Base-by-base conservation (phyloP, 176 grass and related monocot species). In the Cenchrus fungigraminus region DNA sequence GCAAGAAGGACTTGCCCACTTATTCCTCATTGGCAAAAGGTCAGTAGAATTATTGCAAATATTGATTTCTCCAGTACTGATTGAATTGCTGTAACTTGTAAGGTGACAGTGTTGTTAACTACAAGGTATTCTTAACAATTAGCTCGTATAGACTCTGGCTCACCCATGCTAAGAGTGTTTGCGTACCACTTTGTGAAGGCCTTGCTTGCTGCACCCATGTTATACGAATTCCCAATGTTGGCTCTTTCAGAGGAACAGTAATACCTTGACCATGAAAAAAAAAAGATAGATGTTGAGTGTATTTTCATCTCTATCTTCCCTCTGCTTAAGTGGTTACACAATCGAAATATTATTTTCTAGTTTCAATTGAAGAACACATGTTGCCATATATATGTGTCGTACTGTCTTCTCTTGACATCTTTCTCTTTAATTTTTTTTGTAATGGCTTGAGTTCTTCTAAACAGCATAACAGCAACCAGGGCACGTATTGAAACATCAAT, bases 1-100 rank as follows among this genome's bases (percentile, higher is more conserved):
- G 96, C 96, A 98, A 98, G 96, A 98, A 89, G 96, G 96, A 70
- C 91, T 98, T 59, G 93, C 96, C 1, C 89, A 98, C 65, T 76
- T 98, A 84, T 89, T 98, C 77, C 90, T 98, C 34, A 90, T 98
- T 66, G 93, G 96, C 51, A 91, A 22, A 91, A 98, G 96, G 96
- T 98, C 79, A 32, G 19, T 81, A 73, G 20, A 79, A 69, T 84
- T 17, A 5, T 80, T 20, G 29, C 43, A 73, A 80, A 66, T 78
- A 68, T 84, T 79, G 17, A 58, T 28, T 71, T 76, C 15, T 73
- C 42, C 43, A 46, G 25, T 62, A 44, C 31, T 59, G 68, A 13
- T 60, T 80, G 32, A 61, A 2, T 81, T 85, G 61, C 11, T 84
- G n/a, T 73, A 66, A 31, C 73, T 52, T 82, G 49, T 34, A 65